Conservation (phyloP, 768 basidiomycete species). For the Rhizopogon vinicolor region DNA sequence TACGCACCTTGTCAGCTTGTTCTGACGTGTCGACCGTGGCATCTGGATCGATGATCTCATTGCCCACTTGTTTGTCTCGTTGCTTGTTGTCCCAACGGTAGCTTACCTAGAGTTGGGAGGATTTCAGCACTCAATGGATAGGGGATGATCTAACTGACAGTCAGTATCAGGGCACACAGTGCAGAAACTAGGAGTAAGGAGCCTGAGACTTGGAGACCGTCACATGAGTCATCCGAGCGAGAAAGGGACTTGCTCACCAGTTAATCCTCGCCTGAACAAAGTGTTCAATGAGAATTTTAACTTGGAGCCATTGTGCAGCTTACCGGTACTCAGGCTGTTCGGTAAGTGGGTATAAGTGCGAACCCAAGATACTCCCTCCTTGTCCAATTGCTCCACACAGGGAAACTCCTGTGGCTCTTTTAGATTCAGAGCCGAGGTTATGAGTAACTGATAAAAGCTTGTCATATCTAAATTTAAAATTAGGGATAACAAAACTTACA, state of each 20-base stretch:
- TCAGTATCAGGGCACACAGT: constrained; percentile 46
- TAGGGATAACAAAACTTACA: constrained; percentile 40
- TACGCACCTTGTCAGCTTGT: constrained; percentile 56
- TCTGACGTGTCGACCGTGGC: constrained; percentile 54
- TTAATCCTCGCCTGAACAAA: background rate
- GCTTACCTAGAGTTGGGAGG: constrained; percentile 47
- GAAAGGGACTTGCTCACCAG: background rate
- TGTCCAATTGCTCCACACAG: constrained; percentile 72
- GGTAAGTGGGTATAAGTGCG: constrained; percentile 54
- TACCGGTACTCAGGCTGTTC: constrained; percentile 58
- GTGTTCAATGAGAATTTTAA: background rate
- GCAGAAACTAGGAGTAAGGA: constrained; percentile 52
- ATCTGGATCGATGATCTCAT: constrained; percentile 28
- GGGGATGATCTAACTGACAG: constrained; percentile 39
- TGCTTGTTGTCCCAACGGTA: constrained; percentile 58
- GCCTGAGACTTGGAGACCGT: background rate
- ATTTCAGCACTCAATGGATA: background rate
- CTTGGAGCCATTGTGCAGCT: constrained; percentile 21
- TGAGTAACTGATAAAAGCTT: constrained; percentile 41
- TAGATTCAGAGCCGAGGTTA: constrained; percentile 65
- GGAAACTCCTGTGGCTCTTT: constrained; percentile 62
- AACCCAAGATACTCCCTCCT: constrained; percentile 61
- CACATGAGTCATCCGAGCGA: background rate
- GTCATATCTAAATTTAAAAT: background rate
- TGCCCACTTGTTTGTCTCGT: constrained; percentile 49